Evolutionary conservation across 768 basidiomycete species (phyloP).

Genomic region (Rhizopogon salebrosus): DNA sequence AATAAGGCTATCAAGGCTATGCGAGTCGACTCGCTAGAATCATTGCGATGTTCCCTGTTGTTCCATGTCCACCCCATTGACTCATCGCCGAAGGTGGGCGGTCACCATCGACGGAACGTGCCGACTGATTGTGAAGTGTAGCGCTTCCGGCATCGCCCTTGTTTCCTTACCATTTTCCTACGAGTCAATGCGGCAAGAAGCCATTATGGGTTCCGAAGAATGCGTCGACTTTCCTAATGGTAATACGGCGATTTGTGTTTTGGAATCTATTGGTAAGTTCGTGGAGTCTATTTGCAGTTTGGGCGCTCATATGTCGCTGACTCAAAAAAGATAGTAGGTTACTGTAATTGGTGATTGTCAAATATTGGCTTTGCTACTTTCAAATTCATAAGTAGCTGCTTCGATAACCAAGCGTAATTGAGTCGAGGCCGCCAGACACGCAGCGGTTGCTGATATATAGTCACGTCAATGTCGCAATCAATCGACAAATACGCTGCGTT

Average conservation of each 20-base stretch:
- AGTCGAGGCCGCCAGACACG: neutral
- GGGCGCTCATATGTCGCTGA: conserved; percentile 17
- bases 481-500: neutral
- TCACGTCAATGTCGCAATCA: conserved; percentile 1
- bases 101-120: conserved; percentile 1
- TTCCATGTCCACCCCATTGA: conserved; percentile 1
- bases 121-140: conserved; percentile 7
- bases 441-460: neutral
- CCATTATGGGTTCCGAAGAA: conserved; percentile 4
- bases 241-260: conserved; percentile 3
- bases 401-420: neutral
- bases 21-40: neutral
- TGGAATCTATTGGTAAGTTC: conserved; percentile 13
- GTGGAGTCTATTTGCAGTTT: conserved; percentile 17
- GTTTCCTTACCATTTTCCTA: neutral
- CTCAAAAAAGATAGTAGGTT: conserved; percentile 1
- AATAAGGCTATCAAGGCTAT: conserved; percentile 23
- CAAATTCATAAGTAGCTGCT: neutral
- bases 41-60: neutral
- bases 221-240: conserved; percentile 1
- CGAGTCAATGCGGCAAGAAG: conserved; percentile 9
- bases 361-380: neutral
- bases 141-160: conserved; percentile 10
- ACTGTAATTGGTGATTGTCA: neutral
- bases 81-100: neutral